phyloP scores from a whole-genome alignment of 192 early-diverging fungal genomes.

The Entomortierella chlamydospora region DNA sequence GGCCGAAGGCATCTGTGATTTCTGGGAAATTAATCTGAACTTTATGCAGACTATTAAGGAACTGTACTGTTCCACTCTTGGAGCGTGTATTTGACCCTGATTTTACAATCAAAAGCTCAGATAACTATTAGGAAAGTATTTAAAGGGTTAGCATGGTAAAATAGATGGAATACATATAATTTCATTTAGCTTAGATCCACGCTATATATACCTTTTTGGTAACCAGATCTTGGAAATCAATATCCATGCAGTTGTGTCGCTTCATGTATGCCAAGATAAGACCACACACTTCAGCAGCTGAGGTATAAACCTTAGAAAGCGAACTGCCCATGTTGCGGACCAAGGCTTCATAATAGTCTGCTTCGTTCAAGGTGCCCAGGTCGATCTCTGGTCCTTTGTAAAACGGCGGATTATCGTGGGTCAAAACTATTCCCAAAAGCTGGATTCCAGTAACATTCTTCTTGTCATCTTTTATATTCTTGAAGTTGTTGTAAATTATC shows the following conservation, averaged over 20 bases:
- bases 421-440: slow-evolving; percentile 65
- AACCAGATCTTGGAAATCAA: slow-evolving; percentile 39
- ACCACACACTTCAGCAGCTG: slow-evolving; percentile 68
- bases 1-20: slow-evolving; percentile 49
- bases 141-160: background rate
- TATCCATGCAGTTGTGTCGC: slow-evolving; percentile 23
- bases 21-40: slow-evolving; percentile 55
- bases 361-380: slow-evolving; percentile 48
- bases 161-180: background rate
- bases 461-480: slow-evolving; percentile 54
- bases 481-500: slow-evolving; percentile 59
- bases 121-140: background rate
- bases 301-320: slow-evolving; percentile 55
- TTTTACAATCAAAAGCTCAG: background rate
- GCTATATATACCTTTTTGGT: slow-evolving; percentile 33
- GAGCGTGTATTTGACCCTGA: slow-evolving; percentile 1
- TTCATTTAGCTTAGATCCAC: background rate
- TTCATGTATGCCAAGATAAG: slow-evolving; percentile 54
- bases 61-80: slow-evolving; percentile 13
- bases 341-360: slow-evolving; percentile 58
- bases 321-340: slow-evolving; percentile 56
- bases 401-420: slow-evolving; percentile 63
- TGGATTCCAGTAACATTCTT: slow-evolving; percentile 69
- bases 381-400: slow-evolving; percentile 54
- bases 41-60: slow-evolving; percentile 57